These are phyloP conservation scores for Aechmea fasciata DNA, from an alignment of 176 grass and related monocot genomes.

Conservation along the genomic window DNA sequence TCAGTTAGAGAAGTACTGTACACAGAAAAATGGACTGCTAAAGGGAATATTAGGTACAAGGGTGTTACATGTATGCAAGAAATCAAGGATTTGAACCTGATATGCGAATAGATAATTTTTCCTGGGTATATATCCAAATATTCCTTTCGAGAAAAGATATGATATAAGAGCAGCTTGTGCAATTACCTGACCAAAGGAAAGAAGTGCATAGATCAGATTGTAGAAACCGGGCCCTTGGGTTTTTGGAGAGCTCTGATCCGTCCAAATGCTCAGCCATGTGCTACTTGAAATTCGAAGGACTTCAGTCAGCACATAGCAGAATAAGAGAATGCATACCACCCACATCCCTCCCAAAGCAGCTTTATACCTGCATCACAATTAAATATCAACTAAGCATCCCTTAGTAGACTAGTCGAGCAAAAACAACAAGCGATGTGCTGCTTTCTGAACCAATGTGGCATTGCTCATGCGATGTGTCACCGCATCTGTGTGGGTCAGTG, in stretches of 20 bases:
- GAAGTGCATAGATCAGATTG: constrained; percentile 74
- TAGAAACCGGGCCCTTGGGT: constrained; percentile 63
- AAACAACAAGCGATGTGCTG: neutral
- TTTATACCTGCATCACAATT: constrained; percentile 62
- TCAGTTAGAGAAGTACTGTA: neutral
- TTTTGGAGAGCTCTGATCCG: constrained; percentile 71
- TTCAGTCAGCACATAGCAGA: constrained; percentile 79
- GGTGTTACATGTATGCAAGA: too few species aligned
- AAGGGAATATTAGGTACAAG: too few species aligned
- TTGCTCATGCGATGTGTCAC: neutral
- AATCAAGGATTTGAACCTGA: too few species aligned
- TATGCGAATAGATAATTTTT: too few species aligned
- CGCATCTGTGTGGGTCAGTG: neutral
- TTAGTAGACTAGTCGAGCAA: neutral
- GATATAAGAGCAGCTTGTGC: neutral
- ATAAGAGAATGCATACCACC: constrained; percentile 64
- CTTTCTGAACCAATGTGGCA: neutral
- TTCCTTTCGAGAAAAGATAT: neutral
- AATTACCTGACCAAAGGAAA: constrained; percentile 85
- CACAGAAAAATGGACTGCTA: neutral
- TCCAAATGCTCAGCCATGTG: constrained; percentile 96
- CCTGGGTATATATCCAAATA: too few species aligned
- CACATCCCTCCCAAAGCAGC: constrained; percentile 92
- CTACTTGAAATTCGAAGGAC: constrained; percentile 88
- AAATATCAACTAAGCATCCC: constrained; percentile 24